These are phyloP conservation scores for Tetrapisispora pingtungensis DNA, from an alignment of 805 yeast genomes.

Conservation along the genomic window DNA sequence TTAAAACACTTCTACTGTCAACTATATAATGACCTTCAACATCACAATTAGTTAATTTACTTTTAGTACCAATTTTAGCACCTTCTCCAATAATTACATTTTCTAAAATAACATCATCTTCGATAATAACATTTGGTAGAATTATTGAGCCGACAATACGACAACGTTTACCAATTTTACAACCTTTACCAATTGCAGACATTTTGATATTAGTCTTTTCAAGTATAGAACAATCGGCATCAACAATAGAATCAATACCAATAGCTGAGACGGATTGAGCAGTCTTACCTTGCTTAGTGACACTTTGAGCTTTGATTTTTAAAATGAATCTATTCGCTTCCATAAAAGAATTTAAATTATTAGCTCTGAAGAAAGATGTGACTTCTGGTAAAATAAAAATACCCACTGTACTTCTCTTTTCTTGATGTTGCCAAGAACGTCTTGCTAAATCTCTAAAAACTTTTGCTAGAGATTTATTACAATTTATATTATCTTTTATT, in stretches of 20 bases:
- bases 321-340: conserved; percentile 80
- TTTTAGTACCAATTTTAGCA: conserved; percentile 54
- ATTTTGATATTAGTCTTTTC: conserved; percentile 83
- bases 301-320: conserved; percentile 47
- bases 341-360: conserved; percentile 70
- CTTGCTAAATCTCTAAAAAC: conserved; percentile 81
- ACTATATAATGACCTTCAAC: conserved; percentile 75
- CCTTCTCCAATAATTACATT: conserved; percentile 76
- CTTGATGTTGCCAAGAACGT: conserved; percentile 79
- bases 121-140: conserved; percentile 59
- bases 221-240: conserved; percentile 54
- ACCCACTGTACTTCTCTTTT: conserved; percentile 49
- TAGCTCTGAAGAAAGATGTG: conserved; percentile 57
- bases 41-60: conserved; percentile 67
- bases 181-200: conserved; percentile 65
- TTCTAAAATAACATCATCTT: conserved; percentile 66
- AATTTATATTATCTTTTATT: conserved; percentile 20
- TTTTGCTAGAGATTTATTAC: conserved; percentile 46
- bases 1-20: conserved; percentile 39
- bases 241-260: conserved; percentile 81
- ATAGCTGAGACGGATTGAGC: conserved; percentile 51
- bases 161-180: conserved; percentile 76
- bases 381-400: conserved; percentile 62
- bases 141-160: conserved; percentile 80
- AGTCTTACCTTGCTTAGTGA: conserved; percentile 19